Base-by-base conservation (phyloP, 116 monocot species). In the Iris pallida region DNA sequence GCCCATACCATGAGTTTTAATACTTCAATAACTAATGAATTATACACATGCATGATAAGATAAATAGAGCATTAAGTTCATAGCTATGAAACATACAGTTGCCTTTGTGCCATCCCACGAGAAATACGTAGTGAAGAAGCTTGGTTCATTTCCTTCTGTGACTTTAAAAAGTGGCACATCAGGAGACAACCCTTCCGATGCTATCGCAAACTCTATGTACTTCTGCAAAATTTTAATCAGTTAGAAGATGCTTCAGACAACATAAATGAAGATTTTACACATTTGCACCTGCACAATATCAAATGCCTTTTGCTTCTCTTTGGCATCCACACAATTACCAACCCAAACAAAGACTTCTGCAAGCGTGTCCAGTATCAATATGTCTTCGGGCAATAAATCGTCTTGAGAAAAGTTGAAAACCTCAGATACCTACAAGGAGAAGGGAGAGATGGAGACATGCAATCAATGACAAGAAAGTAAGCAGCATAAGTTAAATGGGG, bases 331-430 rank as follows among this genome's bases (percentile, higher is more conserved):
- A 45, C 71, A 90, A 8, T 93, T 80, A 47, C 98, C 98, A 69
- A 98, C 70, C 98, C 98, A 98, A 82, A 93, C 76, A 88, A 98
- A 98, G 42, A 98, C 77, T 61, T 98, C 98, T 41, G 78, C 76
- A 77, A 84, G 88, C 43, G 93, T 90, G 74, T 93, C 88, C 16
- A 98, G 86, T 61, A 98, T 80, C 72, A 98, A 61, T 11, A 86
- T 86, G 71, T 98, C 98, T 72, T 98, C 98, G 4, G 93, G 86
- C 63, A 98, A 80, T 45, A 98, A 55, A 82, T 98, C 98, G 75
- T 98, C 98, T 93, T 98, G 98, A 18, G 90, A 78, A 71, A 90
- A 98, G 63, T 93, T 98, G 68, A 75, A 93, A 60, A 98, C 60
- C 76, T 98, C 98, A 48, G 74, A 68, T 42, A 90, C 79, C 98